These are phyloP conservation scores for Sugiyamaella marilandica DNA, from an alignment of 805 yeast genomes.

Conservation along the genomic window DNA sequence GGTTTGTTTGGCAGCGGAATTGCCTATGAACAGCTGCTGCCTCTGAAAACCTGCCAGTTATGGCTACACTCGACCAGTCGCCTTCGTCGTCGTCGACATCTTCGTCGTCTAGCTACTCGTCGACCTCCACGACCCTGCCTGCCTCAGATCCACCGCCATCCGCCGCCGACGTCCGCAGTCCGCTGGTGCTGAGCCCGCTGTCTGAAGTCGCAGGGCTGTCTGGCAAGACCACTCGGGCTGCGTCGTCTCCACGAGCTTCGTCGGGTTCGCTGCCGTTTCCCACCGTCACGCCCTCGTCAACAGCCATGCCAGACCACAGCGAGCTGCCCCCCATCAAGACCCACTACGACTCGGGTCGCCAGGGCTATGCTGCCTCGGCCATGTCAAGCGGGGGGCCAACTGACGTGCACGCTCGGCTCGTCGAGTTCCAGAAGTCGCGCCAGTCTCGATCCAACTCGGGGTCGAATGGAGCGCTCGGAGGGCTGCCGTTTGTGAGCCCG, in stretches of 20 bases:
- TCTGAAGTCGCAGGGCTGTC: not conserved
- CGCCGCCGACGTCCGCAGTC: not conserved
- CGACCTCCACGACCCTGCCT: not conserved
- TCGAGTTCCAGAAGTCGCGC: constrained; percentile 84
- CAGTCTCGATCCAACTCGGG: constrained; percentile 41
- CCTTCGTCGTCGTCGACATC: not conserved
- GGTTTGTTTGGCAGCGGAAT: no score
- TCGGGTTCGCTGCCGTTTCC: not conserved
- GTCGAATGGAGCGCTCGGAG: constrained; percentile 21
- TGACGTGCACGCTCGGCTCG: constrained; percentile 78
- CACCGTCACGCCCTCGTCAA: not conserved
- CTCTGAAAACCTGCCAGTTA: not conserved
- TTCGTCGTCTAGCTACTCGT: not conserved
- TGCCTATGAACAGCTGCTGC: not conserved
- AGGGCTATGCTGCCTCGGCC: not conserved
- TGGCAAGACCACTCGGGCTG: not conserved
- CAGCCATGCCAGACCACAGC: not conserved
- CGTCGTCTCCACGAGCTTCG: not conserved
- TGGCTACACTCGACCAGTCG: not conserved
- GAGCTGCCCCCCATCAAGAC: constrained; percentile 1
- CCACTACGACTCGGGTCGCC: not conserved
- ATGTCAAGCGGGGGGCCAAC: constrained; percentile 35
- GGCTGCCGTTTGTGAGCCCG: constrained; percentile 2
- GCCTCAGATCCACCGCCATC: not conserved
- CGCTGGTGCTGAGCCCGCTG: no score